Evolutionary conservation across 768 basidiomycete species (phyloP).

Genomic region (Pilatotrama ljubarskyi): DNA sequence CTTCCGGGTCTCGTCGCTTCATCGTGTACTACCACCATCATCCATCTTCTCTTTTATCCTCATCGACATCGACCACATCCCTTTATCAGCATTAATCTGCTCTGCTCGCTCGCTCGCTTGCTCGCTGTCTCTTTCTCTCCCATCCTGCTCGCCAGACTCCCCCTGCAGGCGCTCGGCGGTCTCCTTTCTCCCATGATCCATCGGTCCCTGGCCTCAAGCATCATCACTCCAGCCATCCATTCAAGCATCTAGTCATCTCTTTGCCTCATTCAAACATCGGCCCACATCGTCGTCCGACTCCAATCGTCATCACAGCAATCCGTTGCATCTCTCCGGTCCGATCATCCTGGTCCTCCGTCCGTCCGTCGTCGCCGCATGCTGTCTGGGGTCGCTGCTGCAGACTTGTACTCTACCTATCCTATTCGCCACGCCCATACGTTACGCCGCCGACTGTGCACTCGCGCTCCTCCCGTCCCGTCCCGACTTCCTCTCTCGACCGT

Average conservation of each 20-base stretch:
- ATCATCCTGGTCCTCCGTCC: background rate
- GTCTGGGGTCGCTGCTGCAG: slow-evolving; percentile 1
- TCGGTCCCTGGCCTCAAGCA: too few relatives aligned
- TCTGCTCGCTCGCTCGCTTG: background rate
- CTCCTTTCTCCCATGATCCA: background rate
- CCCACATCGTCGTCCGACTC: background rate
- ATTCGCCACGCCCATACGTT: background rate
- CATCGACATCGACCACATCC: background rate
- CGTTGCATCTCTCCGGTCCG: background rate
- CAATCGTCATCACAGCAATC: background rate
- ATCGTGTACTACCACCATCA: slow-evolving; percentile 18
- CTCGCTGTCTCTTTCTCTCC: background rate
- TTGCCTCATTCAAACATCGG: too few relatives aligned
- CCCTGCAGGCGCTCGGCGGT: background rate
- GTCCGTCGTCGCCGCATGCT: slow-evolving; percentile 5
- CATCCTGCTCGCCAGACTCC: background rate
- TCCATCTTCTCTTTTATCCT: background rate
- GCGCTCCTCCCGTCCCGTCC: too few relatives aligned
- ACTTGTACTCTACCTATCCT: slow-evolving; percentile 4
- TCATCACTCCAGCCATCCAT: background rate
- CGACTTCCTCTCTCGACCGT: background rate
- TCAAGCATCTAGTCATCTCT: too few relatives aligned
- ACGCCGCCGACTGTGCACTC: too few relatives aligned
- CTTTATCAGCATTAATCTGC: background rate
- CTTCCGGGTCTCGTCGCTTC: slow-evolving; percentile 2